Evolutionary conservation across 768 basidiomycete genomes (phyloP).

Genomic region (Tulasnella sp.): DNA sequence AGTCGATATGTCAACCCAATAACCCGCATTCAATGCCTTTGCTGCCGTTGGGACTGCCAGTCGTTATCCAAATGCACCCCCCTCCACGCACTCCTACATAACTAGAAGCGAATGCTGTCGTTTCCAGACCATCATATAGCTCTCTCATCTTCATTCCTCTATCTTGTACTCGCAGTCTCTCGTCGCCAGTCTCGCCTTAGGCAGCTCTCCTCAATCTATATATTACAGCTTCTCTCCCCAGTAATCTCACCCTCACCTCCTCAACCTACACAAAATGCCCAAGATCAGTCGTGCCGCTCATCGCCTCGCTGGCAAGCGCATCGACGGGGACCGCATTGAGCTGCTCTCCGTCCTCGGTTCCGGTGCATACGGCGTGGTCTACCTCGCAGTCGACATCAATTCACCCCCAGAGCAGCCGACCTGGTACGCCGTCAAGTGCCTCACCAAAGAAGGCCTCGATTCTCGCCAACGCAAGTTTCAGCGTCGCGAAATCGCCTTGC

Average conservation of each 20-base stretch:
- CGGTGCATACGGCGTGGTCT: conserved; percentile 94
- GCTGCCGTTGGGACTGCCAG: neutral
- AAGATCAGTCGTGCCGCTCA: conserved; percentile 28
- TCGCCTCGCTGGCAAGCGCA: conserved; percentile 59
- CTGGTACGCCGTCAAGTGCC: conserved; percentile 88
- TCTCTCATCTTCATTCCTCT: conserved; percentile 12
- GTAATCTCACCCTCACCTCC: neutral
- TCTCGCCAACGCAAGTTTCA: conserved; percentile 64
- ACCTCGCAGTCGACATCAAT: conserved; percentile 69
- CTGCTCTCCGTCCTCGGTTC: conserved; percentile 84
- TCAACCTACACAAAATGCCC: conserved; percentile 9
- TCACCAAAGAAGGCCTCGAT: conserved; percentile 55
- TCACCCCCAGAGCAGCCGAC: conserved; percentile 42
- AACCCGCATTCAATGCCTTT: neutral
- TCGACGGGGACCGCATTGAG: conserved; percentile 78
- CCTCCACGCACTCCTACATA: conserved; percentile 14
- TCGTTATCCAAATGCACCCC: neutral
- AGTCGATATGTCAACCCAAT: conserved; percentile 4
- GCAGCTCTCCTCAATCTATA: neutral
- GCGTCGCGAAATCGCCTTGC: conserved; percentile 59
- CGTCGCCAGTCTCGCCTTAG: conserved; percentile 6
- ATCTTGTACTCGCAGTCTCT: conserved; percentile 4
- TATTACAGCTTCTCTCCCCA: neutral
- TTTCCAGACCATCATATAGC: neutral
- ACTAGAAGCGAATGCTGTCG: neutral